phyloP scores from a whole-genome alignment of 306 rosid genomes.

The Phaseolus lunatus region DNA sequence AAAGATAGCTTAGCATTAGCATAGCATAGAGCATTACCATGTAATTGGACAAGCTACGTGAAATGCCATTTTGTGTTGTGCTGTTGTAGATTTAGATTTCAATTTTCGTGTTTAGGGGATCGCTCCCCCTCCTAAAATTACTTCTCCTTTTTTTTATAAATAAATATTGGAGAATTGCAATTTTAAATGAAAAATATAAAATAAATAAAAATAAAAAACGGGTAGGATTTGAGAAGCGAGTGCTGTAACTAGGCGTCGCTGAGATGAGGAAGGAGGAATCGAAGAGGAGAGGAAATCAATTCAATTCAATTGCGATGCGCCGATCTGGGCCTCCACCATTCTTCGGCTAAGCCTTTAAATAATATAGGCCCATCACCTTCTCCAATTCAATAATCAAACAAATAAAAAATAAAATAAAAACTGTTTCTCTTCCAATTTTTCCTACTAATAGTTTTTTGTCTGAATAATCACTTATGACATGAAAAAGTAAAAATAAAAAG shows the following conservation, averaged over 20 bases:
- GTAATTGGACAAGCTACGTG: conserved; percentile 61
- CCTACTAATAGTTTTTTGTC: no score
- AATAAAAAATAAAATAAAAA: no score
- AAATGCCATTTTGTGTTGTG: conserved; percentile 53
- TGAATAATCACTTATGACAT: no score
- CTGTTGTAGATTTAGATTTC: conserved; percentile 49
- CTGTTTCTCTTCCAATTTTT: no score
- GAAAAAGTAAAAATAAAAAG: no score
- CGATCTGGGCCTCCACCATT: not conserved
- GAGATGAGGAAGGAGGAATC: conserved; percentile 48
- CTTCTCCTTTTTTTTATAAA: conserved; percentile 29
- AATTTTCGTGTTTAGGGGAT: conserved; percentile 54
- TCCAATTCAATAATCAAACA: no score
- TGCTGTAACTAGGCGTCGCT: conserved; percentile 44
- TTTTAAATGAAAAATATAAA: conserved; percentile 1
- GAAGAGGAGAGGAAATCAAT: not conserved
- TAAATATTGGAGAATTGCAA: conserved; percentile 13
- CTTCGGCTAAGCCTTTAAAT: not conserved
- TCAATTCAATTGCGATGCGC: not conserved
- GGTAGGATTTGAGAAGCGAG: conserved; percentile 34
- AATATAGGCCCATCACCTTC: conserved; percentile 10
- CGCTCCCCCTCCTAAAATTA: conserved; percentile 45
- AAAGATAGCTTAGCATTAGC: not conserved
- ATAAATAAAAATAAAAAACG: not conserved
- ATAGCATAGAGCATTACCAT: conserved; percentile 38